Percentiles rank a stretch among this genome's conserved stretches.
phyloP scores from a whole-genome alignment of 2,329 filamentous ascomycete species.

The Cordyceps farinosa region DNA sequence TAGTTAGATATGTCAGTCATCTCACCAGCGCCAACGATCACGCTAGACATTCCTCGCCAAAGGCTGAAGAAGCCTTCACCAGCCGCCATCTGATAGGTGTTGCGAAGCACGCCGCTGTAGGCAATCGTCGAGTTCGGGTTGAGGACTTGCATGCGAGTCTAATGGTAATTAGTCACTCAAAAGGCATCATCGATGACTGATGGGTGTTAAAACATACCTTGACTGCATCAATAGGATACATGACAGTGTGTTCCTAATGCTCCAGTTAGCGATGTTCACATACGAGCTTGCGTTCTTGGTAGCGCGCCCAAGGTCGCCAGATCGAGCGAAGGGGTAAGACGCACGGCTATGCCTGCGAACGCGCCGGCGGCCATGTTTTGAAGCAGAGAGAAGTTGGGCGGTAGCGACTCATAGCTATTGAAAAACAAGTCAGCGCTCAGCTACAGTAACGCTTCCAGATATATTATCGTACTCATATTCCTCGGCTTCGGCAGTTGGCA shows the following conservation, averaged over 20 bases:
- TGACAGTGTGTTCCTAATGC: conserved; percentile 87
- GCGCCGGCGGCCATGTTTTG: conserved; percentile 96
- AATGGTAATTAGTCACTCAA: conserved; percentile 23
- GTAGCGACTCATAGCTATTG: conserved; percentile 82
- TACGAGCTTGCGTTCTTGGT: background rate
- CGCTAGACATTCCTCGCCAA: conserved; percentile 95
- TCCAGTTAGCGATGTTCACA: background rate
- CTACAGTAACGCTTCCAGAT: background rate
- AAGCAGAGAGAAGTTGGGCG: conserved; percentile 86
- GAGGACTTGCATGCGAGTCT: conserved; percentile 98
- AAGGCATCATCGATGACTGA: conserved; percentile 1
- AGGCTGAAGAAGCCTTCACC: conserved; percentile 86
- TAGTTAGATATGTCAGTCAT: conserved; percentile 15
- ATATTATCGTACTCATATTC: conserved; percentile 59
- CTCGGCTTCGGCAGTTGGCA: conserved; percentile 61
- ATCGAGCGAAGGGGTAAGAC: conserved; percentile 28
- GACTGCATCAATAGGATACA: conserved; percentile 97
- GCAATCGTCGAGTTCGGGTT: conserved; percentile 76
- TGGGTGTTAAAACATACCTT: conserved; percentile 60
- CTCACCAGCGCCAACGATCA: conserved; percentile 89
- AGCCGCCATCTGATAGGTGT: conserved; percentile 86
- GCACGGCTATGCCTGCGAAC: conserved; percentile 91
- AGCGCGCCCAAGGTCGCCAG: background rate
- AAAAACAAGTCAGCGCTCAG: conserved; percentile 10
- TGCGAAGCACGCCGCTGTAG: conserved; percentile 87